These are phyloP conservation scores for Gardenia jasminoides DNA, from an alignment of 257 asterid species.

Conservation along the genomic window DNA sequence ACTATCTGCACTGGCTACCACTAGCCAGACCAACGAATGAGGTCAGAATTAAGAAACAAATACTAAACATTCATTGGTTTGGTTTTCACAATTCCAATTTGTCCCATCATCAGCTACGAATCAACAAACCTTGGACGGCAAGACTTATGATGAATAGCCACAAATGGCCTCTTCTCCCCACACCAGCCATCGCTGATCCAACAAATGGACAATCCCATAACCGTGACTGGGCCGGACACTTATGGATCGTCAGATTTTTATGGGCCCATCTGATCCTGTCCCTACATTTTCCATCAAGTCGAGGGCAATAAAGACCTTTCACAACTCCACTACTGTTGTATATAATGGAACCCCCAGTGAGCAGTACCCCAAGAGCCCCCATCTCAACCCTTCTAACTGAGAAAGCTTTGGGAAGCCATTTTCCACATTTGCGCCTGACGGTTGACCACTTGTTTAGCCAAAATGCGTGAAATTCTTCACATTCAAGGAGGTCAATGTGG, in stretches of 20 bases:
- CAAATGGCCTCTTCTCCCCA: neutral
- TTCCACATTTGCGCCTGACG: neutral
- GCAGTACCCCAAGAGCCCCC: neutral
- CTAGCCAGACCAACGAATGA: neutral
- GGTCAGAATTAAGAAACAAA: neutral
- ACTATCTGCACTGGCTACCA: neutral
- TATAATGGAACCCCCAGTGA: neutral
- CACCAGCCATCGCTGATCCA: neutral
- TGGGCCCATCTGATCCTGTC: neutral
- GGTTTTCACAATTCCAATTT: neutral
- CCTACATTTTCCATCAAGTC: neutral
- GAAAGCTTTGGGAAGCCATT: neutral
- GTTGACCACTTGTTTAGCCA: neutral
- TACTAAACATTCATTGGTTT: neutral
- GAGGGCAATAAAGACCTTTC: neutral
- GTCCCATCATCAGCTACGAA: neutral
- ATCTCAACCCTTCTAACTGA: neutral
- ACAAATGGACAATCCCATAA: neutral
- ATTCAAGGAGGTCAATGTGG: conserved; percentile 38
- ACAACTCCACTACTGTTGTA: neutral
- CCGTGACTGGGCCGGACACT: conserved; percentile 3
- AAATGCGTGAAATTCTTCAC: conserved; percentile 36
- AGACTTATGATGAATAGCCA: neutral
- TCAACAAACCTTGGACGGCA: conserved; percentile 4
- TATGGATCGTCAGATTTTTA: neutral